Evolutionary conservation across 2,329 filamentous ascomycete species (phyloP).

Genomic region (Penicillium sp.): DNA sequence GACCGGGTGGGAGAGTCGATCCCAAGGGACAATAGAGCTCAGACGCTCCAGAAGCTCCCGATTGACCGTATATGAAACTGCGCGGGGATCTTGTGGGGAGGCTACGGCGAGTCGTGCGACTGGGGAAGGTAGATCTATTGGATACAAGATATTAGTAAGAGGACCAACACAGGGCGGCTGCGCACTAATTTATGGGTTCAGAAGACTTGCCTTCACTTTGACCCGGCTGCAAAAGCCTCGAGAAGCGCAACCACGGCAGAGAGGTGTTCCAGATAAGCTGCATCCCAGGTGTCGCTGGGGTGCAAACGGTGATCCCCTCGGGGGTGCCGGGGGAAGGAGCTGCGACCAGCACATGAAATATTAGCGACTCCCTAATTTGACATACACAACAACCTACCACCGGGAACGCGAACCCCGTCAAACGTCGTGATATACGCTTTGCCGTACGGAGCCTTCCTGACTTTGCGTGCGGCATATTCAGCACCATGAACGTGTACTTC

Average conservation of each 20-base stretch:
- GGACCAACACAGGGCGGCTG: not conserved
- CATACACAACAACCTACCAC: not conserved
- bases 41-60: conserved; percentile 15
- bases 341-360: not conserved
- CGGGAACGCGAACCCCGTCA: not conserved
- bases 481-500: conserved; percentile 22
- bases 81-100: not conserved
- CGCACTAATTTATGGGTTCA: no score
- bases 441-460: conserved; percentile 10
- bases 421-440: conserved; percentile 13
- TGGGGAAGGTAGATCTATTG: conserved; percentile 11
- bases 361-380: not conserved
- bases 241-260: conserved; percentile 27
- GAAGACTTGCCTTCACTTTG: conserved; percentile 9
- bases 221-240: conserved; percentile 14
- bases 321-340: conserved; percentile 21
- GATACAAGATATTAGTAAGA: not conserved
- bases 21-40: conserved; percentile 22
- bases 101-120: conserved; percentile 1
- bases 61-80: conserved; percentile 1
- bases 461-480: conserved; percentile 13
- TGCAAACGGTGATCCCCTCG: conserved; percentile 25
- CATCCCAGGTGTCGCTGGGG: conserved; percentile 21
- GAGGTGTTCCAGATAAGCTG: conserved; percentile 17
- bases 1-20: conserved; percentile 7